Percentiles rank a stretch among this genome's conserved stretches.
These are phyloP conservation scores for Phialemonium atrogriseum DNA, from an alignment of 2,329 filamentous ascomycete species.

Conservation along the genomic window DNA sequence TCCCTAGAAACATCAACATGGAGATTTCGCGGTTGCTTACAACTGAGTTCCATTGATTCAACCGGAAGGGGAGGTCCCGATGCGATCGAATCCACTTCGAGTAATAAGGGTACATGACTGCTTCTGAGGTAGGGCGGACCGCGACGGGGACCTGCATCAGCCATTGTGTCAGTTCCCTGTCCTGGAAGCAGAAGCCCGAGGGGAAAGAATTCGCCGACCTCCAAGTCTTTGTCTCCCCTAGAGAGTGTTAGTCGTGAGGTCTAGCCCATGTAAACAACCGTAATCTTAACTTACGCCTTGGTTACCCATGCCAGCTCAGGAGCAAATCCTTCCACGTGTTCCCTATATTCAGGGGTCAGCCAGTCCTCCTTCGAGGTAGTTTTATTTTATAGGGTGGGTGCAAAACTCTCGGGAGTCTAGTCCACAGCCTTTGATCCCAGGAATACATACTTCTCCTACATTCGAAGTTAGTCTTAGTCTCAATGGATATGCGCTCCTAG, in stretches of 20 bases:
- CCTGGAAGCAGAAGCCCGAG: no score
- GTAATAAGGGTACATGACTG: conserved; percentile 61
- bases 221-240: conserved; percentile 85
- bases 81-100: conserved; percentile 96
- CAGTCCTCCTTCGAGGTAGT: no score
- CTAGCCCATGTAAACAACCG: conserved; percentile 3
- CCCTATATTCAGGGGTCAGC: no score
- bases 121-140: conserved; percentile 61
- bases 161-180: no score
- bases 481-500: no score
- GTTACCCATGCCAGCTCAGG: conserved; percentile 87
- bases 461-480: no score
- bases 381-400: no score
- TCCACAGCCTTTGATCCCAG: no score
- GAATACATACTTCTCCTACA: no score
- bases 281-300: conserved; percentile 53
- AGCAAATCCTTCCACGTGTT: conserved; percentile 97
- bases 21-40: conserved; percentile 14
- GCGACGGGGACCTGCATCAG: conserved; percentile 64
- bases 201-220: no score
- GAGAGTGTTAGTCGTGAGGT: conserved; percentile 13
- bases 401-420: no score
- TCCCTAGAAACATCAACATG: background rate
- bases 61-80: conserved; percentile 82
- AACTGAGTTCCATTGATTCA: conserved; percentile 96